Evolutionary conservation across 1,284 basidiomycete species (phyloP).

Genomic region (Ganoderma lingzhi): DNA sequence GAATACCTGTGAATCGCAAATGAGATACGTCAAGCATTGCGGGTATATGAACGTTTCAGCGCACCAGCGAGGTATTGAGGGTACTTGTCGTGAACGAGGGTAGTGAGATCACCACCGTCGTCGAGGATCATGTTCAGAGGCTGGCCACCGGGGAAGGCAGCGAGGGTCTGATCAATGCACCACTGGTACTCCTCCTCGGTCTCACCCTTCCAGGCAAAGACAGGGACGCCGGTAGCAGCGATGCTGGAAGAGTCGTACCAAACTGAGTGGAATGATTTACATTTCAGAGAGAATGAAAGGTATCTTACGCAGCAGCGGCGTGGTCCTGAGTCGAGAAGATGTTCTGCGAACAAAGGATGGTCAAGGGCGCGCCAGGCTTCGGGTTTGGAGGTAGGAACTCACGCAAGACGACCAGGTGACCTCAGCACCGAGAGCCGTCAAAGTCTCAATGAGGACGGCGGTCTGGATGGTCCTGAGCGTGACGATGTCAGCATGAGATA

Average conservation of each 20-base stretch:
- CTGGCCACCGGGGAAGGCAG: slow-evolving; percentile 83
- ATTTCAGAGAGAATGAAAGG: neutral
- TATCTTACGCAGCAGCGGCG: slow-evolving; percentile 90
- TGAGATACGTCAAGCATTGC: neutral
- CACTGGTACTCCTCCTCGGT: slow-evolving; percentile 99
- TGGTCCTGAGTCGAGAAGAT: slow-evolving; percentile 99
- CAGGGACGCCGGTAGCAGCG: slow-evolving; percentile 97
- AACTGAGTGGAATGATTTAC: neutral
- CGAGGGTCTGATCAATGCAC: slow-evolving; percentile 97
- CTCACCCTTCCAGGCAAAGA: slow-evolving; percentile 99
- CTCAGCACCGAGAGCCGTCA: slow-evolving; percentile 94
- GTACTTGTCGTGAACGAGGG: slow-evolving; percentile 95
- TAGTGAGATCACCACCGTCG: slow-evolving; percentile 98
- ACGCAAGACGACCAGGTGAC: slow-evolving; percentile 99
- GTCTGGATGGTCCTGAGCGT: slow-evolving; percentile 89
- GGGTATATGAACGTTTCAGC: slow-evolving; percentile 26
- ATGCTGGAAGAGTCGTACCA: slow-evolving; percentile 59
- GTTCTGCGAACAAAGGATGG: slow-evolving; percentile 65
- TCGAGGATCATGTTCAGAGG: slow-evolving; percentile 99
- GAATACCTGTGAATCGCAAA: slow-evolving; percentile 65
- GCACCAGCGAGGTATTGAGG: slow-evolving; percentile 85
- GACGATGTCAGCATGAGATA: neutral
- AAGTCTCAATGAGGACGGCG: slow-evolving; percentile 95
- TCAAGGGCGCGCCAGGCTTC: neutral
- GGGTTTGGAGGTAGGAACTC: slow-evolving; percentile 42